A percentile compares a stretch with the other conserved stretches of the same genome.
Conservation (phyloP, 208 protist species). For the Novymonas esmeraldas region DNA sequence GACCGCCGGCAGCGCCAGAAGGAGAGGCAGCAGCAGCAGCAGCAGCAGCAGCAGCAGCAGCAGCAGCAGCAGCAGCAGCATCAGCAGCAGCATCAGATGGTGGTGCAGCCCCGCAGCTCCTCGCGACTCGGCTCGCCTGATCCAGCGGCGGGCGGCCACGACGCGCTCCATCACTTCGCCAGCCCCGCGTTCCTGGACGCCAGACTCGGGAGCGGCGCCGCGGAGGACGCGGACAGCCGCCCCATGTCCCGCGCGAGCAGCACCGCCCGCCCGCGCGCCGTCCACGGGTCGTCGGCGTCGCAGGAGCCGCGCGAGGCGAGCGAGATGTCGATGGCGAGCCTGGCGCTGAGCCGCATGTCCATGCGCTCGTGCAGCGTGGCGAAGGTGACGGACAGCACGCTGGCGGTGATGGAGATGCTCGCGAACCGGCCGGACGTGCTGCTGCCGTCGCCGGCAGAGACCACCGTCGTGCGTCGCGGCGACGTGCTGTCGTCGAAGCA, state of each 20-base stretch:
- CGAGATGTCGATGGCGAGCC: slow-evolving; percentile 41
- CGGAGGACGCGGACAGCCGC: background rate
- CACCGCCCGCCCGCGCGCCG: background rate
- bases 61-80: too few species aligned
- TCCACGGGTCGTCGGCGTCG: background rate
- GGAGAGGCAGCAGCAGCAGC: too few species aligned
- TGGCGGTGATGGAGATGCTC: slow-evolving; percentile 81
- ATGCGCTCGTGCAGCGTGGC: slow-evolving; percentile 62
- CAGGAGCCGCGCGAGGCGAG: slow-evolving; percentile 16
- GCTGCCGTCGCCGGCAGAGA: slow-evolving; percentile 72
- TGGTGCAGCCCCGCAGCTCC: too few species aligned
- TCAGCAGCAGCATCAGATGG: background rate
- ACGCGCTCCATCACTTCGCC: too few species aligned
- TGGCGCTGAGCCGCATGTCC: slow-evolving; percentile 51
- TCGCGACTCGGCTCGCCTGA: too few species aligned
- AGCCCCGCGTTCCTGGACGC: too few species aligned
- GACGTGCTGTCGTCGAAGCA: slow-evolving; percentile 82
- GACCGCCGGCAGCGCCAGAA: slow-evolving; percentile 15
- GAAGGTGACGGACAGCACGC: slow-evolving; percentile 56
- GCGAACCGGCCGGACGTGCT: slow-evolving; percentile 55
- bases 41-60: too few species aligned
- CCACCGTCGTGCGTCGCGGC: slow-evolving; percentile 54
- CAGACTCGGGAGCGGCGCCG: too few species aligned
- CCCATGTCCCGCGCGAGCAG: background rate
- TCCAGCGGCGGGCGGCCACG: too few species aligned